Percentiles rank a stretch among this genome's conserved stretches.
Conservation (phyloP, 1,284 basidiomycete species). For the Mycena citricolor region DNA sequence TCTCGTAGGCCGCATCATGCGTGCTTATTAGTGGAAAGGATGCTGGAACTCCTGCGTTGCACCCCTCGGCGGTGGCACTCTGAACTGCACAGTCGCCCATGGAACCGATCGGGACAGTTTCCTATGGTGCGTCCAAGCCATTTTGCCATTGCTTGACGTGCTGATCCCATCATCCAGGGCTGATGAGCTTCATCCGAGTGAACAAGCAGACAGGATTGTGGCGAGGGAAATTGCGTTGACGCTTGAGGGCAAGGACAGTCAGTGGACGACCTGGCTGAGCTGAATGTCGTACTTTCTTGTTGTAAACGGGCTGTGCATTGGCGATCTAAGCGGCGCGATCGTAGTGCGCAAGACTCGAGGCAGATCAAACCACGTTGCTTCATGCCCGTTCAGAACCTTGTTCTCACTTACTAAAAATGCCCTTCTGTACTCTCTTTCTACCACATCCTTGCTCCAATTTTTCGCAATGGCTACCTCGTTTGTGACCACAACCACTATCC, state of each 20-base stretch:
- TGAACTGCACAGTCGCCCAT: conserved; percentile 39
- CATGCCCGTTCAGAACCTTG: too few species aligned
- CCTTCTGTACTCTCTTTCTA: too few species aligned
- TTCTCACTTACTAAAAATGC: too few species aligned
- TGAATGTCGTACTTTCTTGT: too few species aligned
- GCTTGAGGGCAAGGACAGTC: conserved; percentile 40
- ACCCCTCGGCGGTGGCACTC: conserved; percentile 6
- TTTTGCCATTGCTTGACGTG: too few species aligned
- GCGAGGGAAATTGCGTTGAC: conserved; percentile 48
- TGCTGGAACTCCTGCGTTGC: conserved; percentile 18
- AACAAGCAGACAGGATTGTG: conserved; percentile 54
- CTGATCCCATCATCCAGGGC: conserved; percentile 37
- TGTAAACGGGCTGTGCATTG: too few species aligned
- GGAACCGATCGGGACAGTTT: conserved; percentile 52
- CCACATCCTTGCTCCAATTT: too few species aligned
- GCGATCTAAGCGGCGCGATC: too few species aligned
- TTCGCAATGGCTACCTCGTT: too few species aligned
- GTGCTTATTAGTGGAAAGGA: background rate
- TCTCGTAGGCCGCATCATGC: too few species aligned
- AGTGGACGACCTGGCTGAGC: conserved; percentile 51
- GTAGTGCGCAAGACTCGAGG: too few species aligned
- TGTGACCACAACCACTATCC: conserved; percentile 8
- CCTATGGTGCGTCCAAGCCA: conserved; percentile 44
- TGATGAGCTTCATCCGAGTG: conserved; percentile 58
- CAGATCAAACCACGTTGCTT: too few species aligned